A percentile compares a stretch with the other conserved stretches of the same genome.
phyloP scores from a whole-genome alignment of 2,329 filamentous ascomycete species.

The Penicillium sp. region DNA sequence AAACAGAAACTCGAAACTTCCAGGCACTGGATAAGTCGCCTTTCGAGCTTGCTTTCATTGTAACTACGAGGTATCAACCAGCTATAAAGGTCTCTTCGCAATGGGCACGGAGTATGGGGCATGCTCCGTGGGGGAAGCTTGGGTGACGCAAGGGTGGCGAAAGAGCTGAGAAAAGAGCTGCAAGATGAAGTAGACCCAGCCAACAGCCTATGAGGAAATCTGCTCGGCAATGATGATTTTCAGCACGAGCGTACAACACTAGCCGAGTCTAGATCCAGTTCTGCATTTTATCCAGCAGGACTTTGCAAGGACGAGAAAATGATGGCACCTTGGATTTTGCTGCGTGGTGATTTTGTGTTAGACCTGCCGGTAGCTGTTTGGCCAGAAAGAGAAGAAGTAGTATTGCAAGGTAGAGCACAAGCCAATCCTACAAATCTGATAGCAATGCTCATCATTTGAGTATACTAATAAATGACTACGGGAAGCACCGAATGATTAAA shows the following conservation, averaged over 20 bases:
- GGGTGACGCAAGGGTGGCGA: constrained; percentile 3
- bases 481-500: background rate
- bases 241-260: background rate
- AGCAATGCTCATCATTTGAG: background rate
- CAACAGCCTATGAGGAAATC: background rate
- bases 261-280: background rate
- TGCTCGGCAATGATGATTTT: background rate
- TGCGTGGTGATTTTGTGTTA: background rate
- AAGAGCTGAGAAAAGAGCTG: background rate
- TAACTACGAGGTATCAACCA: background rate
- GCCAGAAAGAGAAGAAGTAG: background rate
- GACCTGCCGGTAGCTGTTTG: background rate
- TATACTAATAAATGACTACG: background rate
- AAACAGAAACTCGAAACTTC: background rate
- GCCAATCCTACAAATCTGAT: background rate
- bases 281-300: background rate
- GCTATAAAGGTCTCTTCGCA: background rate
- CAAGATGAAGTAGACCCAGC: background rate
- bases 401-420: background rate
- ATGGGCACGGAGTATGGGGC: background rate
- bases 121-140: background rate
- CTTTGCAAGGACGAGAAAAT: too few relatives aligned
- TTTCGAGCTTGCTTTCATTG: background rate
- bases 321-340: background rate
- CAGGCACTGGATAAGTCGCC: background rate